phyloP scores from a whole-genome alignment of 2,329 filamentous ascomycete genomes.

The Aspergillus spinulosporus region DNA sequence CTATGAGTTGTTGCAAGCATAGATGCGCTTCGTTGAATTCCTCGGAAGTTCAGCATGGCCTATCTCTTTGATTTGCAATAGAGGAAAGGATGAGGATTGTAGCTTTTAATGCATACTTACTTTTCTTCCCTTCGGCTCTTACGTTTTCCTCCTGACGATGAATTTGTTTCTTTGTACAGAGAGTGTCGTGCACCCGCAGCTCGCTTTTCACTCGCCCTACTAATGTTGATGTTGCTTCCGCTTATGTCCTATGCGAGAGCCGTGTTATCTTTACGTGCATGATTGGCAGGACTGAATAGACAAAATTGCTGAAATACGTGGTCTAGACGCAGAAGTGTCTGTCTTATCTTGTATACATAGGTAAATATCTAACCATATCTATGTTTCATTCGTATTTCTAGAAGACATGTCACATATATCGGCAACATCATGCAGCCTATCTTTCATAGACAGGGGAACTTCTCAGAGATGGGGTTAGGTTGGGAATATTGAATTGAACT shows the following conservation, averaged over 20 bases:
- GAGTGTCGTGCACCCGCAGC: neutral
- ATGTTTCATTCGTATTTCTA: neutral
- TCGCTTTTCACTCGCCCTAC: neutral
- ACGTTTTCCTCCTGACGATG: constrained; percentile 9
- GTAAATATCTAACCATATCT: neutral
- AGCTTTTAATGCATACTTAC: constrained; percentile 8
- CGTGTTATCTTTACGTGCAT: neutral
- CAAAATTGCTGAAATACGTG: neutral
- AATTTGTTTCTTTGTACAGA: constrained; percentile 10
- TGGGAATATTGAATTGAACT: constrained; percentile 4
- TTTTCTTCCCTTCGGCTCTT: neutral
- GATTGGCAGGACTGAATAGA: neutral
- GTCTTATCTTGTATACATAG: neutral
- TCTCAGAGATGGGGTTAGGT: neutral
- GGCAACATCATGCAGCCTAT: neutral
- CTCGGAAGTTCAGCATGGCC: neutral
- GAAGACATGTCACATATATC: neutral
- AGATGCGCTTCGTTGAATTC: neutral
- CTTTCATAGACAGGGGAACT: neutral
- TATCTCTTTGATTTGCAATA: neutral
- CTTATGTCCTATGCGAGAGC: neutral
- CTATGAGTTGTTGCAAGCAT: neutral
- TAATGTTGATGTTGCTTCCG: constrained; percentile 5
- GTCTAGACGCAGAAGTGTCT: too few relatives aligned
- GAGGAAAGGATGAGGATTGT: constrained; percentile 3